Conservation (phyloP, 208 protist species). For the Wallacemonas sp. region DNA sequence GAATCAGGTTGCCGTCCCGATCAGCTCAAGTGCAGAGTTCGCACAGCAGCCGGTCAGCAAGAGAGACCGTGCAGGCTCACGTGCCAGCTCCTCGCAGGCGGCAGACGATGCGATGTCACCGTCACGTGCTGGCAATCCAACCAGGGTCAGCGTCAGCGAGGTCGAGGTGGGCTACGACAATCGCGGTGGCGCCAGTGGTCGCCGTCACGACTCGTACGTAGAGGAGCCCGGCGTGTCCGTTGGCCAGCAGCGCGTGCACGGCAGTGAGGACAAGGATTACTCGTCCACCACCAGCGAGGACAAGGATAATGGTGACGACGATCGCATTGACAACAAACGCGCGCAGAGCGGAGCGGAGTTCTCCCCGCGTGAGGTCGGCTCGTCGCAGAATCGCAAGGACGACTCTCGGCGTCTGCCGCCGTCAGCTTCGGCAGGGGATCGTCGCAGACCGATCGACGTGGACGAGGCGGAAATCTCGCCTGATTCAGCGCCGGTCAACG, state of each 20-base stretch:
- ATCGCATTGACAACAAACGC: neutral
- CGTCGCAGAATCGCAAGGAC: neutral
- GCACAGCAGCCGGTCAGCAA: constrained; percentile 9
- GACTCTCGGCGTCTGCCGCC: neutral
- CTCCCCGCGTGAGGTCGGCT: constrained; percentile 24
- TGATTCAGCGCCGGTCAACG: neutral
- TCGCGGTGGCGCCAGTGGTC: neutral
- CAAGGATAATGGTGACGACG: constrained; percentile 22
- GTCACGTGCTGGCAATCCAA: constrained; percentile 1
- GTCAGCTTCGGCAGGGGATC: neutral
- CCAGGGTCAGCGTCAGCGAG: constrained; percentile 32
- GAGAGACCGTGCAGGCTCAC: constrained; percentile 1
- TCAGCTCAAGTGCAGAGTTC: neutral
- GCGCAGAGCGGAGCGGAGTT: constrained; percentile 17
- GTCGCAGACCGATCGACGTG: neutral
- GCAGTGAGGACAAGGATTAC: constrained; percentile 14
- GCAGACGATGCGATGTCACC: constrained; percentile 5
- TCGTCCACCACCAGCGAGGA: neutral
- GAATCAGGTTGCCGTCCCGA: too few relatives aligned
- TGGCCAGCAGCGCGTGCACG: neutral
- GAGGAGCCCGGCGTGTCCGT: neutral
- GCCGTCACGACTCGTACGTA: neutral
- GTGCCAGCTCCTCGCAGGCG: constrained; percentile 11
- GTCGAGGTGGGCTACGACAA: constrained; percentile 31
- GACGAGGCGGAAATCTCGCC: neutral